Base-by-base conservation (phyloP, 75 land plant species). In the Larix kaempferi region DNA sequence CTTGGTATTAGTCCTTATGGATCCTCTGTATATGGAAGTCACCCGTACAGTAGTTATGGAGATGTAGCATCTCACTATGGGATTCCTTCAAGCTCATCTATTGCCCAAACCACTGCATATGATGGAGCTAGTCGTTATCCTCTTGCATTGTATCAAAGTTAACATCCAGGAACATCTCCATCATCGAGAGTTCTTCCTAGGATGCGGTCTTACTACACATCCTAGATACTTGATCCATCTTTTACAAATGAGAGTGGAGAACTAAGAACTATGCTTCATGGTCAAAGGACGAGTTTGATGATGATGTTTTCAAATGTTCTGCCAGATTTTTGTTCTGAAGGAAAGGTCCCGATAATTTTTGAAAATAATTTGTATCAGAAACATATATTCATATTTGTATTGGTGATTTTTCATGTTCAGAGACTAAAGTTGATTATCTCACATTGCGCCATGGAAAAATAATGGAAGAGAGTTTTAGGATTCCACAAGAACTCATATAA, bases 111-210 rank as follows among this genome's bases (percentile, higher is more conserved):
- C 35, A n/a, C 71, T 67, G 13, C 71, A 6, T 67, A 67, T 67
- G 71, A 67, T 6, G 71, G 71, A 67, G 71, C 71, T 19, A 67
- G n/a, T 67, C 71, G 35, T 35, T 67, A 37, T 35, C 22, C 71
- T 44, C 71, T 67, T 67, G 41, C 49, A 5, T 37, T 19, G 6
- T 35, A 67, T 67, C 49, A 67, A 35, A 67, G 7, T 67, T 17
- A 67, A 37, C 71, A 35, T 15, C 5, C 37, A 37, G 71, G 71
- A 35, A 41, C 71, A 39, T 19, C 49, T 17, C 49, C 71, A 37
- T 11, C 71, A 67, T 33, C 19, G 2, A 19, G 71, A 67, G 71
- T 67, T 67, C 49, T 67, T 21, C 49, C 71, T 6, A 17, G 44
- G 2, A 29, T 67, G 71, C 22, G 49, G 11, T 37, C 71, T 19